Conservation (phyloP, 1,139 yeast genomes). For the Yamadazyma trypodendri region DNA sequence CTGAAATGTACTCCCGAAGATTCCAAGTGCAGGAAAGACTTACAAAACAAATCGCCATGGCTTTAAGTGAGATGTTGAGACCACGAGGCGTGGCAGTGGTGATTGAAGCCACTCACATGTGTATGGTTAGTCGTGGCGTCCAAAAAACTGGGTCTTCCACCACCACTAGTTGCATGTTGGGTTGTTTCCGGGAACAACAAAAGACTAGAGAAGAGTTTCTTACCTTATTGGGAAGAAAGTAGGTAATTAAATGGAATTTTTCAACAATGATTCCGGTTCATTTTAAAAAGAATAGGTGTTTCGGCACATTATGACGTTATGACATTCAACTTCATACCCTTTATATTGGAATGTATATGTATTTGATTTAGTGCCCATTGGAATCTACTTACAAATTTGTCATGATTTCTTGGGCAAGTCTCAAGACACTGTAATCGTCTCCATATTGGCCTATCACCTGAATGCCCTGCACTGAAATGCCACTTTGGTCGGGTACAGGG, state of each 20-base stretch:
- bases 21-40: constrained; percentile 95
- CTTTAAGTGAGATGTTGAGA: constrained; percentile 81
- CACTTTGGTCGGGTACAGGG: constrained; percentile 45
- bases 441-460: constrained; percentile 89
- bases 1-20: constrained; percentile 95
- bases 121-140: constrained; percentile 98
- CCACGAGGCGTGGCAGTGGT: constrained; percentile 99
- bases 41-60: constrained; percentile 97
- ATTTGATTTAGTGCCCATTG: too few species aligned
- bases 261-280: constrained; percentile 20
- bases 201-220: constrained; percentile 95
- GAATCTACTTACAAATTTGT: too few species aligned
- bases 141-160: constrained; percentile 94
- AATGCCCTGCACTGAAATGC: constrained; percentile 43
- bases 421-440: constrained; percentile 63
- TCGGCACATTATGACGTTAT: constrained; percentile 28
- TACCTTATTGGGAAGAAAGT: constrained; percentile 66
- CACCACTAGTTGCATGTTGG: constrained; percentile 95
- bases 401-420: constrained; percentile 23
- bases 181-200: constrained; percentile 89
- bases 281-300: constrained; percentile 1
- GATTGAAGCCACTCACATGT: constrained; percentile 97
- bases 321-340: constrained; percentile 38
- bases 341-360: constrained; percentile 7
- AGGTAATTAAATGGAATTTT: constrained; percentile 11